These are phyloP conservation scores for Claviceps capensis DNA, from an alignment of 2,329 filamentous ascomycete genomes.

Conservation along the genomic window DNA sequence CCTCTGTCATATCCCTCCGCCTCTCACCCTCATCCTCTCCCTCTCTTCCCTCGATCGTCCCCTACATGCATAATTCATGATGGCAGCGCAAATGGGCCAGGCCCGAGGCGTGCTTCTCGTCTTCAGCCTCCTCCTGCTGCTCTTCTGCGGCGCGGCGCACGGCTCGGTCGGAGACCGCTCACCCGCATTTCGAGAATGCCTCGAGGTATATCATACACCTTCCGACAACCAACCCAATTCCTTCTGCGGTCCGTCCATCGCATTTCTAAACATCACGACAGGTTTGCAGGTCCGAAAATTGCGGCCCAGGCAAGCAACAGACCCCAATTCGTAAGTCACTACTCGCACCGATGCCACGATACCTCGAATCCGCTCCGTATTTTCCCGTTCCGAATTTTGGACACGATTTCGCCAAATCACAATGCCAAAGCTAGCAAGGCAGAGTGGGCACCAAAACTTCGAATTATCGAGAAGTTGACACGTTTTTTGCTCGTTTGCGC, in stretches of 20 bases:
- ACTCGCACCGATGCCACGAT: neutral
- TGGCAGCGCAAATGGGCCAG: slow-evolving; percentile 20
- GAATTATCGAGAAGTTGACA: neutral
- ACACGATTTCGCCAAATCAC: too few species aligned
- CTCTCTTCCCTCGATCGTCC: neutral
- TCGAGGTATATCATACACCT: slow-evolving; percentile 43
- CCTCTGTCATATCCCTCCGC: neutral
- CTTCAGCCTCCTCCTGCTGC: slow-evolving; percentile 22
- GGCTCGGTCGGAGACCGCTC: slow-evolving; percentile 76
- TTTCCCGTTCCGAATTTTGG: too few species aligned
- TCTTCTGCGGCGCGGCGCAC: slow-evolving; percentile 30
- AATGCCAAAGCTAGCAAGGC: too few species aligned
- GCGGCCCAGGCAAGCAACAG: slow-evolving; percentile 43
- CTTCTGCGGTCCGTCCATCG: neutral
- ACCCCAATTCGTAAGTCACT: slow-evolving; percentile 54
- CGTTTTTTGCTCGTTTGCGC: neutral
- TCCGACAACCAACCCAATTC: neutral
- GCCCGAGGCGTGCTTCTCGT: slow-evolving; percentile 17
- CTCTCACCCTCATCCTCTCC: neutral
- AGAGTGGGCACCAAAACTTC: too few species aligned
- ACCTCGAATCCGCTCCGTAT: too few species aligned
- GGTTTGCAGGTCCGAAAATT: slow-evolving; percentile 74
- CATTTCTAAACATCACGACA: slow-evolving; percentile 20
- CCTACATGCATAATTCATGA: slow-evolving; percentile 19
- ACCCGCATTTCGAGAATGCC: slow-evolving; percentile 77